phyloP scores from a whole-genome alignment of 768 basidiomycete genomes.

The Lactarius hengduanensis region DNA sequence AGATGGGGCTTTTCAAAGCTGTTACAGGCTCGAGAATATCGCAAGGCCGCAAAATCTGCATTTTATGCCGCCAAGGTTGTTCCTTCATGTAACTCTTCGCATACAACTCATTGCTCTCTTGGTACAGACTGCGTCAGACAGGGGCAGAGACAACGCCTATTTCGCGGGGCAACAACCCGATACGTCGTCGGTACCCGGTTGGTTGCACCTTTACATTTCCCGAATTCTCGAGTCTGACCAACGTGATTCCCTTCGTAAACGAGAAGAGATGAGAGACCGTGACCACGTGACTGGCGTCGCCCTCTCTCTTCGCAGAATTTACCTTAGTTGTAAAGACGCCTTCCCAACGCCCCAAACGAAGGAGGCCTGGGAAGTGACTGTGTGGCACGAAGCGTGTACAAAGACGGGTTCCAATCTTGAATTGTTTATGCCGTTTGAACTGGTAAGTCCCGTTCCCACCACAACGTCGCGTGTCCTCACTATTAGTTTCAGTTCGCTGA shows the following conservation, averaged over 20 bases:
- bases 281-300: background rate
- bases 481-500: background rate
- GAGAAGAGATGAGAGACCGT: background rate
- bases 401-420: background rate
- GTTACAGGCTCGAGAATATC: background rate
- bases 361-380: background rate
- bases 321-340: no score
- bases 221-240: background rate
- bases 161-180: background rate
- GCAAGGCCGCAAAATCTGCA: background rate
- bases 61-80: background rate
- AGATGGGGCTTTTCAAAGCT: background rate
- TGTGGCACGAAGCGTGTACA: slow-evolving; percentile 5
- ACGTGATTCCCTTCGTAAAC: background rate
- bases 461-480: background rate
- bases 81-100: background rate
- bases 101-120: slow-evolving; percentile 1
- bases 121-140: slow-evolving; percentile 6
- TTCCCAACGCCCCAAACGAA: background rate
- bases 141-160: background rate
- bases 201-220: background rate
- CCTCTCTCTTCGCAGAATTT: no score
- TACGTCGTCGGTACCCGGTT: background rate
- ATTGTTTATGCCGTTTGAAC: background rate
- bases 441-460: background rate